Evolutionary conservation across 2,329 filamentous ascomycete genomes (phyloP), one percentile per base, ranked within the genome.

Genomic region (Phaeoacremonium minimum): DNA sequence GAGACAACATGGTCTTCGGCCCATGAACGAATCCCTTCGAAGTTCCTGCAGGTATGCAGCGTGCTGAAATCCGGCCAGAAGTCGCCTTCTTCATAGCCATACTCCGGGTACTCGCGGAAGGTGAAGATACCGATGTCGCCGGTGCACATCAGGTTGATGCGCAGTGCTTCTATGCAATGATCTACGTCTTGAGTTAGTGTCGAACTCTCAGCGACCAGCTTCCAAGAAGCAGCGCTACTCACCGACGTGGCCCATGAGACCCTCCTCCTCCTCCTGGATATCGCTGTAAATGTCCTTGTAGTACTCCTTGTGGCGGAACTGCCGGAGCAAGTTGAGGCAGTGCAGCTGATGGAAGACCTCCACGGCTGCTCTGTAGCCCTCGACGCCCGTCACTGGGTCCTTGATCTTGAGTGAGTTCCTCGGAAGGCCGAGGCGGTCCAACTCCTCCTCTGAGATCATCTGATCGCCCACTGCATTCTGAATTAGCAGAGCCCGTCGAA

Each of bases 321-420:
- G 66, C 11, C 69, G 52, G 47, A 64, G 52, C 22, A 72, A 47
- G 47, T 73, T 73, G 26, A 73, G 55, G 51, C 69, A 73, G 48
- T 72, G 69, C 20, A 75, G 59, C 46, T 72, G 72, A 52, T 78
- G 74, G 54, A 78, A 77, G 0, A 76, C 73, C 47, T 78, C 73
- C 4, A 78, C 56, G 1, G 70, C 77, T 0, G 77, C 75, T n/a
- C 76, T 64, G 46, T 79, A 81, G 1, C 76, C 77, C 26, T 68
- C 66, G 38, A 73, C 64, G 14, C 75, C 77, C 2, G 76, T 77
- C 30, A 60, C 62, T 5, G 75, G 70, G 44, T 80, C 62, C 8
- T 67, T 72, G 43, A 77, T 69, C 46, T 68, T 71, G n/a, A 80
- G 60, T 1, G 73, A 73, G 15, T 67, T 57, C 3, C 71, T 69